Base-by-base conservation (phyloP, 768 basidiomycete species). In the Suillus cothurnatus region DNA sequence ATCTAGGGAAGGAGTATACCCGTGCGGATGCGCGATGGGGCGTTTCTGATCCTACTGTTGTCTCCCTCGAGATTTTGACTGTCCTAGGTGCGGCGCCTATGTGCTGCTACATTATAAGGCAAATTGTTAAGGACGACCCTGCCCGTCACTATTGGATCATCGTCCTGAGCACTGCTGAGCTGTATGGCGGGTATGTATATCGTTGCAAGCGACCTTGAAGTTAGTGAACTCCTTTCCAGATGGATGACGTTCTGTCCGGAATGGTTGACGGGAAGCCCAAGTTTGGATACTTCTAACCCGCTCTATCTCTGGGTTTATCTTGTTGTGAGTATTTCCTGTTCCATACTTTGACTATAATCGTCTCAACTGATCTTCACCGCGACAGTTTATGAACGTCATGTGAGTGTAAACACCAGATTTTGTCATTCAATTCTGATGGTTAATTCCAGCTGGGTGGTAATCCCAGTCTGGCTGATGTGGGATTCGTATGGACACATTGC, bases 221-320 rank as follows among this genome's bases (percentile, higher is more conserved):
- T 56, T 58, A 49, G 62, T 21, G 43, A 57, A 32, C 50, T 34
- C 19, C 60, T 15, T 19, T 43, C 1, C 66, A 89, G 88, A 36
- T 93, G 88, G 88, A 93, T 94, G 93, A 94, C 92, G 3, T 94
- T 94, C 77, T 89, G 88, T 71, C 93, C 93, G 1, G 93, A 94
- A 77, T 94, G 92, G 92, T 78, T 94, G 57, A 88, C 84, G 1
- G 91, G 90, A 23, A 90, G 86, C 71, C 86, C 88, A 0, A 91
- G 83, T 73, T 77, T 94, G 61, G 82, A 90, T 70, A 91, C 86
- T 0, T 89, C 88, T 9, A 91, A 92, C 69, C 78, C 81, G 32
- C 76, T 93, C 43, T 84, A 88, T 71, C 81, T 93, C 61, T 94
- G 91, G 91, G 87, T 93, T 12, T 93, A 94, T 77, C 87, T 94